These are phyloP conservation scores for Vigna nakashimae DNA, from an alignment of 306 rosid genomes.

Conservation along the genomic window DNA sequence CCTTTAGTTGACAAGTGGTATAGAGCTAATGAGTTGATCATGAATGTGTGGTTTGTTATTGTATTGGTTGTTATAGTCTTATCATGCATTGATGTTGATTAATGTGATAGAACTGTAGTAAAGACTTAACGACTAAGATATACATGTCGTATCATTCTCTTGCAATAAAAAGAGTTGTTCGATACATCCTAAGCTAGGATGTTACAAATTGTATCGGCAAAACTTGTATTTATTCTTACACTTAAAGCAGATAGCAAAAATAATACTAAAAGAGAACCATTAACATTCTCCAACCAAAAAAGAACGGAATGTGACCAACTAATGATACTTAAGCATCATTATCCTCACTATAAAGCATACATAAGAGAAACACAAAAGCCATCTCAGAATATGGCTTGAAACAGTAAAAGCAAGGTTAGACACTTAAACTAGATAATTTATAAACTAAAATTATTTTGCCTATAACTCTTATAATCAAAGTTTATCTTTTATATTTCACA, in stretches of 20 bases:
- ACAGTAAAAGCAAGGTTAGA: not conserved
- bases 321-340: constrained; percentile 3
- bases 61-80: too few species aligned
- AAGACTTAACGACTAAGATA: too few species aligned
- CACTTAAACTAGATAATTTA: not conserved
- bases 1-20: too few species aligned
- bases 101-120: too few species aligned
- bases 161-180: too few species aligned
- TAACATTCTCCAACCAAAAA: not conserved
- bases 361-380: not conserved
- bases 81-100: too few species aligned
- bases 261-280: not conserved
- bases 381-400: constrained; percentile 17
- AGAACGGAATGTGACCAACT: not conserved
- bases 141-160: too few species aligned
- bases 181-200: too few species aligned
- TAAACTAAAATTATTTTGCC: not conserved
- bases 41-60: too few species aligned
- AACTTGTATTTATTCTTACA: not conserved
- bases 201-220: not conserved
- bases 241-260: not conserved
- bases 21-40: too few species aligned
- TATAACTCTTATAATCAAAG: not conserved
- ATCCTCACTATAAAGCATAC: not conserved
- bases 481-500: not conserved